A percentile compares a stretch with the other conserved stretches of the same genome.
phyloP scores from a whole-genome alignment of 2,329 filamentous ascomycete species.

The Mollisia scopiformis region DNA sequence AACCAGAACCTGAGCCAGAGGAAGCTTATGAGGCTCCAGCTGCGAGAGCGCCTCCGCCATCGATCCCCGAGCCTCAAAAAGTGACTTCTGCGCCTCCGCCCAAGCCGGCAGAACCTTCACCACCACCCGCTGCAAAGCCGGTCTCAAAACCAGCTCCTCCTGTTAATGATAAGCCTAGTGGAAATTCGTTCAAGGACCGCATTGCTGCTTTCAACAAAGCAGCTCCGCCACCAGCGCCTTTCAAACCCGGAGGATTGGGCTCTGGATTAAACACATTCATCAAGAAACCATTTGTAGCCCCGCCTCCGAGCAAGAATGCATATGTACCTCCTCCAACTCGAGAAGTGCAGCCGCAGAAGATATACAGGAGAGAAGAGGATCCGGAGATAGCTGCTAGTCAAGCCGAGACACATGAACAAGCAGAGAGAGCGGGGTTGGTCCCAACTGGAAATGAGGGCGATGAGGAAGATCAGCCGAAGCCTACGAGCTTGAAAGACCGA shows the following conservation, averaged over 20 bases:
- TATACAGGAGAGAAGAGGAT: conserved; percentile 88
- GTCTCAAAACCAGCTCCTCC: conserved; percentile 56
- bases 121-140: conserved; percentile 35
- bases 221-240: conserved; percentile 84
- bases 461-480: conserved; percentile 83
- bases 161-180: conserved; percentile 70
- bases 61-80: conserved; percentile 40
- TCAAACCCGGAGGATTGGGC: conserved; percentile 73
- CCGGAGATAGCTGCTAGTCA: conserved; percentile 69
- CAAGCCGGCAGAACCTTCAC: conserved; percentile 34
- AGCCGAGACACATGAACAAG: conserved; percentile 66
- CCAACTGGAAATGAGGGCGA: conserved; percentile 50
- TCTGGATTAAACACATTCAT: conserved; percentile 70
- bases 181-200: conserved; percentile 86
- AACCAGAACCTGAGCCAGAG: conserved; percentile 40
- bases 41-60: conserved; percentile 38
- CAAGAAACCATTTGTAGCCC: conserved; percentile 96
- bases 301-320: conserved; percentile 89
- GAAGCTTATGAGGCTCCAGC: conserved; percentile 39
- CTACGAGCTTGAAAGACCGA: conserved; percentile 89
- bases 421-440: conserved; percentile 68
- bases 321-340: conserved; percentile 75
- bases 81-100: conserved; percentile 37
- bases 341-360: conserved; percentile 70
- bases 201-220: conserved; percentile 97